phyloP scores from a whole-genome alignment of 495 filamentous ascomycete genomes.

The Xylaria curta region DNA sequence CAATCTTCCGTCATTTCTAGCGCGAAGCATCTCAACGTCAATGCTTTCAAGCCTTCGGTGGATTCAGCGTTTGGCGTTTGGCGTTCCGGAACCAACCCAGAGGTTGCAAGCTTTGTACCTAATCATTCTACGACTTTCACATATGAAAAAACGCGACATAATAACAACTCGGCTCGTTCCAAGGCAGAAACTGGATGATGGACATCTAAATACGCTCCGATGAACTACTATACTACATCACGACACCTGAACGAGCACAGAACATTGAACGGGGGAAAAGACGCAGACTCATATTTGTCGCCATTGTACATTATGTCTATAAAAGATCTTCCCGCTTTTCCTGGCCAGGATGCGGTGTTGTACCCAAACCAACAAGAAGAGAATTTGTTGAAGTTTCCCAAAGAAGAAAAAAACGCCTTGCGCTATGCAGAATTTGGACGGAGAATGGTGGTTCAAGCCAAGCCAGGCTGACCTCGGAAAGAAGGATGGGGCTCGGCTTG shows the following conservation, averaged over 20 bases:
- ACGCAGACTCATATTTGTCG: background rate
- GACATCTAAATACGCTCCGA: background rate
- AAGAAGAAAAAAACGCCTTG: conserved; percentile 18
- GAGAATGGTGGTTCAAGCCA: conserved; percentile 3
- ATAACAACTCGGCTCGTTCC: background rate
- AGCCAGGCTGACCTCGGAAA: background rate
- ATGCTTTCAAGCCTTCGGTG: background rate
- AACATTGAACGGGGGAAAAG: background rate
- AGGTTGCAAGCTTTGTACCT: no score
- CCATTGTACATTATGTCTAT: conserved; percentile 16
- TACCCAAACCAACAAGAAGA: conserved; percentile 9
- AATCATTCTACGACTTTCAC: background rate
- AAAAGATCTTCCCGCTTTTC: conserved; percentile 7
- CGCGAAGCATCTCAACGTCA: background rate
- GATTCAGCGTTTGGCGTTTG: conserved; percentile 14
- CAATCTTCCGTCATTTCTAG: background rate
- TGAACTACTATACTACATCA: background rate
- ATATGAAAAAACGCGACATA: background rate
- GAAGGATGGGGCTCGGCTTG: background rate
- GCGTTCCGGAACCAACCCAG: conserved; percentile 13
- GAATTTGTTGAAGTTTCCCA: background rate
- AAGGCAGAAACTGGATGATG: background rate
- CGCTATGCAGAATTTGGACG: conserved; percentile 17
- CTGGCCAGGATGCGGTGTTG: background rate
- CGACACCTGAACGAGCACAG: background rate